Conservation (phyloP, 228 moss, liverwort and hornwort genomes). For the Sphagnum fallax region DNA sequence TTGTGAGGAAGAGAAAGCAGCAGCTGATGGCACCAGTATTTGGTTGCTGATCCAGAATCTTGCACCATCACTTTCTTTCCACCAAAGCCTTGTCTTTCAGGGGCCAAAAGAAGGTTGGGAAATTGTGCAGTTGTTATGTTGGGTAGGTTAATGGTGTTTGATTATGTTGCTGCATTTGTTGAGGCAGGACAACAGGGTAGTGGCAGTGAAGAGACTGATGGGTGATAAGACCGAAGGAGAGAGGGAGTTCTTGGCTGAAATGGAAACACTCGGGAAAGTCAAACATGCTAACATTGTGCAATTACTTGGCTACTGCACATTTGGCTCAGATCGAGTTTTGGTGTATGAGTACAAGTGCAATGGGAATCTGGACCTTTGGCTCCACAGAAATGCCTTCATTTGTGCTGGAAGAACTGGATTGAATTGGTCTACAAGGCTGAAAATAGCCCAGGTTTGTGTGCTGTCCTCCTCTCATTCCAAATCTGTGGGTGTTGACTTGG, state of each 20-base stretch:
- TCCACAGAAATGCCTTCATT: constrained; percentile 5
- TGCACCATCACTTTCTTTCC: no score
- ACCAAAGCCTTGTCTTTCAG: no score
- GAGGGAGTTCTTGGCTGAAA: constrained; percentile 35
- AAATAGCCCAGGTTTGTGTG: constrained; percentile 5
- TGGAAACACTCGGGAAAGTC: constrained; percentile 34
- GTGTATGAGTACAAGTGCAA: constrained; percentile 33
- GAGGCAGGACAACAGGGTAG: constrained; percentile 12
- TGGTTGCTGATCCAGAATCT: no score
- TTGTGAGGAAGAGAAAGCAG: no score
- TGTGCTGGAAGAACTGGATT: constrained; percentile 5
- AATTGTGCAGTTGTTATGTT: neutral
- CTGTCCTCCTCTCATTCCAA: neutral
- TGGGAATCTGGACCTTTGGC: constrained; percentile 17
- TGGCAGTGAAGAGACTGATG: constrained; percentile 35
- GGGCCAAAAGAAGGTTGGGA: no score
- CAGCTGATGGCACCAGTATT: no score
- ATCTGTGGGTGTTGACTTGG: neutral
- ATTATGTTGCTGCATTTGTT: no score
- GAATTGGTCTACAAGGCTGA: constrained; percentile 5
- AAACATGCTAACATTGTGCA: constrained; percentile 31
- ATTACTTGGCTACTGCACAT: constrained; percentile 25
- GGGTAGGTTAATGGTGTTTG: neutral
- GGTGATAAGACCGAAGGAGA: constrained; percentile 28
- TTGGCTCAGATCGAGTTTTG: constrained; percentile 17